Evolutionary conservation across 331 rosid species (phyloP), one percentile per base, ranked within the genome.

Genomic region (Cucumis variabilis): DNA sequence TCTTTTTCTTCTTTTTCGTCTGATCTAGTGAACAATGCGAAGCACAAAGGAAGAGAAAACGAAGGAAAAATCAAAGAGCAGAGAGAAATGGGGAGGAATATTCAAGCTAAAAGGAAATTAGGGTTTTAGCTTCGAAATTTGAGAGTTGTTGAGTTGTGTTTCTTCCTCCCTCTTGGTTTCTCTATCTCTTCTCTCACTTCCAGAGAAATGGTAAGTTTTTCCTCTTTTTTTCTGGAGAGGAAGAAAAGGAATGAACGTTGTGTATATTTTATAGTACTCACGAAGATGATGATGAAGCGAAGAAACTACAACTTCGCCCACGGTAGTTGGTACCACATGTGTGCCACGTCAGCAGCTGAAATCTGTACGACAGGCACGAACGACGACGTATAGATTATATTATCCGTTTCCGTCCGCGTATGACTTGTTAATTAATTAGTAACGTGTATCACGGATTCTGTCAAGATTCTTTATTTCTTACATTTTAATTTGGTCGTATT

Each of bases 61-160:
- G 66, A 50, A 84, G 65, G 62, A 84, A 65, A 65, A 46, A 53
- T 37, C 77, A 27, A 46, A 2, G 65, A 53, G 14, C 62, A 3
- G 78, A 84, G 87, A 84, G 78, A 66, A 84, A 69, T 69, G 44
- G 77, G 73, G 53, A 48, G 13, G 58, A 33, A 33, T 33, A 33
- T 33, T 33, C 37, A 33, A 33, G 37, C 37, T 33, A 33, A 33
- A 33, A 33, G 37, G 37, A 21, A 23, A 44, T 9, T 53, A 84
- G 87, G 87, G 78, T 84, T 84, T 84, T 74, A 68, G 87, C 78
- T 84, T 68, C 24, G 24, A 2, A 80, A 69, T 48, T 85, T 53
- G 71, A 82, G 85, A 82, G 21, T 60, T 13, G 71, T 11, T 62
- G 82, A 76, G 62, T 23, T 76, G 30, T 20, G 50, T 60, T 30